Evolutionary conservation across 164 flowering plant genomes (phyloP), one percentile per base, ranked within the genome.

Genomic region (Nymphaea thermarum): DNA sequence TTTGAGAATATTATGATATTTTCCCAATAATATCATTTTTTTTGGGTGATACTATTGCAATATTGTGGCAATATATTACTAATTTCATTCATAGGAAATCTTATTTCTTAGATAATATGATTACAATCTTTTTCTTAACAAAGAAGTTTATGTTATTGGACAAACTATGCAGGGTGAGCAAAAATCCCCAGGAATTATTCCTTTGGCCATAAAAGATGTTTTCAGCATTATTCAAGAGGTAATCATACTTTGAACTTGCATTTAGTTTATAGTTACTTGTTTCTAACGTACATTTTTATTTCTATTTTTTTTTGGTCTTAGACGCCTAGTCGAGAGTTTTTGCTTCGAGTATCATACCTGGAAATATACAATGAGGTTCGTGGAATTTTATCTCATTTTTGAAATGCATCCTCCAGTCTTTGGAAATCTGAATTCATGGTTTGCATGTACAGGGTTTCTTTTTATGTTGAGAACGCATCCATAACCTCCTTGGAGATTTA

Each of bases 321-420:
- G 96, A 87, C 89, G 60, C 89, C 92, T 66, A 85, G 80, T 25
- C 75, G 90, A 65, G 92, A 89, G 70, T 89, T 82, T 74, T 88
- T 89, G 72, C 92, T 89, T 71, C 96, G 96, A 65, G 92, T 89
- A 68, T 89, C 96, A 12, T 89, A 89, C 77, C 79, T 89, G 66
- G 96, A 89, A 74, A 89, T 89, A 65, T 89, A 89, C 79, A 89
- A 89, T 73, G 96, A 89, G 92, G 96, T 85, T n/a, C 74, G 86
- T 47, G 45, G 67, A 65, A 43, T 66, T 16, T 67, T 44, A 4
- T 16, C 63, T 69, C 14, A 51, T 44, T 70, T 18, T 45, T 62
- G 60, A 45, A 70, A 6, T 66, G 41, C 63, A 61, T 61, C 5
- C 5, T 61, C 53, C 53, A 45, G 5, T 45, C 7, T 45, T 45